phyloP scores from a whole-genome alignment of 176 grass and related monocot genomes.

The Lolium multiflorum region DNA sequence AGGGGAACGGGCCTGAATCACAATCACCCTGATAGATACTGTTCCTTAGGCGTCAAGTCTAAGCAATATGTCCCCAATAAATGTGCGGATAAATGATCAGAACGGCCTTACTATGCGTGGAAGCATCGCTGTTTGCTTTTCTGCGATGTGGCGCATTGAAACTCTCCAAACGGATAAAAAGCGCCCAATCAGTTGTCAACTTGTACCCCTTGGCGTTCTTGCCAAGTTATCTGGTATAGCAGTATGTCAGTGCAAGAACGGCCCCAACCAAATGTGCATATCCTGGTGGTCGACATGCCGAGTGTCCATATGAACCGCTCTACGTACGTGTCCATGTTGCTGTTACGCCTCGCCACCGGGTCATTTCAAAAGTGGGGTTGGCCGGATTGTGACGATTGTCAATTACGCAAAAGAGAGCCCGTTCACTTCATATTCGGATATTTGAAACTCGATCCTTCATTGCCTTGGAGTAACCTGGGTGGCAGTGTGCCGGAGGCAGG shows the following conservation, averaged over 20 bases:
- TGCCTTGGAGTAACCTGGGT: no score
- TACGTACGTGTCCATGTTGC: neutral
- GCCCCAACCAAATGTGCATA: constrained; percentile 33
- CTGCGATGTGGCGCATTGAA: constrained; percentile 52
- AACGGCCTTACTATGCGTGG: neutral
- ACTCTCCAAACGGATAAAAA: constrained; percentile 17
- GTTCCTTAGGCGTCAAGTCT: constrained; percentile 27
- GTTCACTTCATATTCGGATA: no score
- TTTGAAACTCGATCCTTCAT: no score
- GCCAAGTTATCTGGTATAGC: constrained; percentile 8
- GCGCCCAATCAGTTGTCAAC: neutral
- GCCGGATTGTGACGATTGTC: no score
- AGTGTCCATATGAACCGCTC: neutral
- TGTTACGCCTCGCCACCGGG: neutral
- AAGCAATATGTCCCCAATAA: constrained; percentile 21
- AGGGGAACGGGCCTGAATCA: neutral
- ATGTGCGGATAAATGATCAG: constrained; percentile 4
- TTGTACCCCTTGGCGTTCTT: constrained; percentile 11
- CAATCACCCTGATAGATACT: neutral
- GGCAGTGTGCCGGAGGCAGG: no score
- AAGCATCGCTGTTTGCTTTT: constrained; percentile 3
- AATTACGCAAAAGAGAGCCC: no score
- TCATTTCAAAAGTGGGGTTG: no score
- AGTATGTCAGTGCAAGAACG: constrained; percentile 9
- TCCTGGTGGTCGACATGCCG: neutral